Evolutionary conservation across 2,329 filamentous ascomycete genomes (phyloP).

Genomic region (Cladosporium velox): DNA sequence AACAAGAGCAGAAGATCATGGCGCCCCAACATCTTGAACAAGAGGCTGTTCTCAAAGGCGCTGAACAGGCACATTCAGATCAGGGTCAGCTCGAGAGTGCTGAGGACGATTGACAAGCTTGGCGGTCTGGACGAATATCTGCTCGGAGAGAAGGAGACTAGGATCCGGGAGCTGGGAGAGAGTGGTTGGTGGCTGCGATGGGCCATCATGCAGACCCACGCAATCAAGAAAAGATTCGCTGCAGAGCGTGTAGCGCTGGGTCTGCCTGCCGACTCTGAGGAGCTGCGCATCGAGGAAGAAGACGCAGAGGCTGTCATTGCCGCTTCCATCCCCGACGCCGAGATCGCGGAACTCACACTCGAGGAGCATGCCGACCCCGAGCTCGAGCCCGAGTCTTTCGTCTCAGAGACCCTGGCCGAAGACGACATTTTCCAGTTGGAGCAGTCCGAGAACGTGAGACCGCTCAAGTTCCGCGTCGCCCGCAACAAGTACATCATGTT

Average conservation of each 20-base stretch:
- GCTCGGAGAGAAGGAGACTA: constrained; percentile 72
- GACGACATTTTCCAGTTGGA: constrained; percentile 35
- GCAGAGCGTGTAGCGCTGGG: constrained; percentile 67
- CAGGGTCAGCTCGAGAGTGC: constrained; percentile 68
- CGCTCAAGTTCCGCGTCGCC: constrained; percentile 36
- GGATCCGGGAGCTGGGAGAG: constrained; percentile 84
- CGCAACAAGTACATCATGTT: constrained; percentile 34
- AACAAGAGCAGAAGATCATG: constrained; percentile 72
- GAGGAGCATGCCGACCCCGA: constrained; percentile 14
- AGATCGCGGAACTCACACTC: constrained; percentile 22
- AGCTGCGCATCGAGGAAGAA: constrained; percentile 25
- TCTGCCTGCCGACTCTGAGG: constrained; percentile 47
- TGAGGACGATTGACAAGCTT: constrained; percentile 70
- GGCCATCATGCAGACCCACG: constrained; percentile 78
- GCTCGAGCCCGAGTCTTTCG: constrained; percentile 28
- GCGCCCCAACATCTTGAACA: constrained; percentile 71
- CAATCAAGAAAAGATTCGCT: constrained; percentile 66
- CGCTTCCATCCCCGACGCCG: constrained; percentile 25
- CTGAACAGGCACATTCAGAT: constrained; percentile 66
- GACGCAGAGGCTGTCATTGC: constrained; percentile 22
- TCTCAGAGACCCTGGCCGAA: constrained; percentile 30
- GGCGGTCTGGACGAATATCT: constrained; percentile 93
- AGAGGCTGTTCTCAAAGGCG: constrained; percentile 65
- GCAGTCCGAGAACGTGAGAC: constrained; percentile 28
- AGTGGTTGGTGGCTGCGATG: constrained; percentile 89